These are phyloP conservation scores for Pichia thaimueangensis DNA, from an alignment of 805 yeast genomes.

Conservation along the genomic window DNA sequence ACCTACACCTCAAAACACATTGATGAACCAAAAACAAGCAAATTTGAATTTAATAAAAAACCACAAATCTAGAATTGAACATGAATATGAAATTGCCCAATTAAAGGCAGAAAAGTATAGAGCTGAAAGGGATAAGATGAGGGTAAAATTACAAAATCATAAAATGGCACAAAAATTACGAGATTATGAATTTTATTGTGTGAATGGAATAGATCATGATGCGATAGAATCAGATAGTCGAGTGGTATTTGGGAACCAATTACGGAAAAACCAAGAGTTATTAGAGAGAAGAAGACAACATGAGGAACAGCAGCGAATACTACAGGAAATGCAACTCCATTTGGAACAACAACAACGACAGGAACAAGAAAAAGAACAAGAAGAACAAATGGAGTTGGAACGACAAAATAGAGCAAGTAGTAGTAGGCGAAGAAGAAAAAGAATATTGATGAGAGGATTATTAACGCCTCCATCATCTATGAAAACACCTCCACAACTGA, in stretches of 20 bases:
- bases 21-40: too few relatives aligned
- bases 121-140: conserved; percentile 4
- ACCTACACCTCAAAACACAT: too few relatives aligned
- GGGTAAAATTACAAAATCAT: background rate
- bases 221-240: background rate
- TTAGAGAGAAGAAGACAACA: too few relatives aligned
- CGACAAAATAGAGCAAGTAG: too few relatives aligned
- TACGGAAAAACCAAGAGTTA: too few relatives aligned
- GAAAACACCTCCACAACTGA: background rate
- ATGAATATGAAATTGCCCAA: conserved; percentile 9
- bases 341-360: background rate
- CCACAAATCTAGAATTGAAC: conserved; percentile 7
- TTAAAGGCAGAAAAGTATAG: conserved; percentile 6
- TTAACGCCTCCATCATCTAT: background rate
- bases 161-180: conserved; percentile 6
- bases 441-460: too few relatives aligned
- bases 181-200: conserved; percentile 13
- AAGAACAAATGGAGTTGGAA: too few relatives aligned
- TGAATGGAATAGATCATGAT: conserved; percentile 11
- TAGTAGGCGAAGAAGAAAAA: too few relatives aligned
- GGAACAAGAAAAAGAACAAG: background rate
- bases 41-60: too few relatives aligned
- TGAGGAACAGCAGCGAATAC: background rate
- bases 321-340: background rate
- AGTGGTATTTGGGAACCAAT: too few relatives aligned